These are phyloP conservation scores for Dendrocalamus sinicus DNA, from an alignment of 176 grass and related monocot genomes.

Conservation along the genomic window DNA sequence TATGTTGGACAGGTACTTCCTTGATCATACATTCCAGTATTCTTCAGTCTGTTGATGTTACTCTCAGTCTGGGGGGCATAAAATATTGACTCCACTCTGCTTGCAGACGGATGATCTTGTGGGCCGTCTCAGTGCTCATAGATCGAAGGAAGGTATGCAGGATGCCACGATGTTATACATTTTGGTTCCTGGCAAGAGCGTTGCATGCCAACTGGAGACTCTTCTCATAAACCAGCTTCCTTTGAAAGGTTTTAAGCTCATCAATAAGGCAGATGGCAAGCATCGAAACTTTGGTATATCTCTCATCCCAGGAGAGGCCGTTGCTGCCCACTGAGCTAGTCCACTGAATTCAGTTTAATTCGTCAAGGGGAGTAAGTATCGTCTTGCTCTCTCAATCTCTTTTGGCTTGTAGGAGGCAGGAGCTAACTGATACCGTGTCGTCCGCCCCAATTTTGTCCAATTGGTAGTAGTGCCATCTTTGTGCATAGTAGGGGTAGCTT, in stretches of 20 bases:
- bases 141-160: conserved; percentile 83
- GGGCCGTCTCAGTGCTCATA: conserved; percentile 73
- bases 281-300: conserved; percentile 83
- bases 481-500: conserved; percentile 42
- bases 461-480: conserved; percentile 36
- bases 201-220: conserved; percentile 92
- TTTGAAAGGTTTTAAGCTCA: conserved; percentile 69
- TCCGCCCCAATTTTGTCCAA: conserved; percentile 70
- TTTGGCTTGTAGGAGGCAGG: conserved; percentile 42
- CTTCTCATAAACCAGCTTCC: conserved; percentile 92
- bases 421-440: conserved; percentile 36
- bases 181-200: conserved; percentile 82
- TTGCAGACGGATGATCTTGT: conserved; percentile 91
- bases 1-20: conserved; percentile 88
- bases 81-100: conserved; percentile 36
- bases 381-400: neutral
- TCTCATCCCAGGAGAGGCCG: conserved; percentile 46
- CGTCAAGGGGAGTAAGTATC: neutral
- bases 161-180: conserved; percentile 68
- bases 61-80: neutral
- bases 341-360: conserved; percentile 23
- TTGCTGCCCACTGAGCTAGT: conserved; percentile 40
- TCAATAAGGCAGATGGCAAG: conserved; percentile 86
- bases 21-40: conserved; percentile 2
- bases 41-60: neutral